Evolutionary conservation across 106 monocot genomes (phyloP).

Genomic region (Dendrobium officinale): DNA sequence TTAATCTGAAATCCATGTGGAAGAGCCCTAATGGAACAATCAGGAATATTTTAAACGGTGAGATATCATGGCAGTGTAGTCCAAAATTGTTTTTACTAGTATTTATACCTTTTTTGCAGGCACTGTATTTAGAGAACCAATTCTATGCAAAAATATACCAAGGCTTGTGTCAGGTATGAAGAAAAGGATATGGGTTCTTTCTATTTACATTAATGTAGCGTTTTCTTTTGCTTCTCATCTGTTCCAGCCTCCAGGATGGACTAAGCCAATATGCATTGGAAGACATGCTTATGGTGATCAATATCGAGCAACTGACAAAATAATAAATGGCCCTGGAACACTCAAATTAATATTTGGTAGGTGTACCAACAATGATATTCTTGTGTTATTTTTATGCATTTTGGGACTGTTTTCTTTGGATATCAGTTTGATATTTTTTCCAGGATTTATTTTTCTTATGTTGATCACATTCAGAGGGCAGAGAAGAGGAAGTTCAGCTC

Average conservation of each 20-base stretch:
- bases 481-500: constrained; percentile 59
- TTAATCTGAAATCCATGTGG: constrained; percentile 93
- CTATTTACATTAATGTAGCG: not conserved
- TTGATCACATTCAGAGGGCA: constrained; percentile 52
- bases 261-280: constrained; percentile 94
- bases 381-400: not conserved
- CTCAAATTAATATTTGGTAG: constrained; percentile 85
- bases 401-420: not conserved
- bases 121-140: constrained; percentile 96
- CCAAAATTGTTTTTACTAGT: not conserved
- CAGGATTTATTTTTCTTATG: constrained; percentile 4
- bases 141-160: constrained; percentile 85
- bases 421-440: constrained; percentile 3
- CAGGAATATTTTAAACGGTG: constrained; percentile 92
- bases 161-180: constrained; percentile 66
- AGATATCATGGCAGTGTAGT: not conserved
- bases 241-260: constrained; percentile 55
- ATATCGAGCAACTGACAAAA: constrained; percentile 77
- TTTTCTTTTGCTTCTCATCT: not conserved
- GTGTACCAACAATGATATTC: not conserved
- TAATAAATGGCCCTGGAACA: constrained; percentile 84
- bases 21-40: constrained; percentile 96
- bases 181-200: constrained; percentile 3
- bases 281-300: constrained; percentile 99
- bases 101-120: constrained; percentile 30